Percentiles rank a stretch among this genome's conserved stretches.
Evolutionary conservation across 805 yeast genomes (phyloP).

Genomic region (Spathaspora girioi): DNA sequence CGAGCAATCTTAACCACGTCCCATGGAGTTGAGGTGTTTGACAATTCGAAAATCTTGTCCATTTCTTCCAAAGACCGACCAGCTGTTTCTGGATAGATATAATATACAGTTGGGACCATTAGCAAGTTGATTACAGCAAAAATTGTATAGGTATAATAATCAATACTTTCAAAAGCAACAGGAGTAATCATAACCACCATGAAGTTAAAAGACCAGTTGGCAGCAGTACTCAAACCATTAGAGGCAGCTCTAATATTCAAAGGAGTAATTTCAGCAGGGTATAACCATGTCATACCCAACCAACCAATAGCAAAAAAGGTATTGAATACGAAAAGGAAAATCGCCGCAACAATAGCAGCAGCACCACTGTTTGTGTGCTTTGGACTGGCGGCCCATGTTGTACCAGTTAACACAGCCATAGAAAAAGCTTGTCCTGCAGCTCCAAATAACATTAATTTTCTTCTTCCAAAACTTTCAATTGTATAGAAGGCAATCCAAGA

Average conservation of each 20-base stretch:
- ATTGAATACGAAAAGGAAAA: constrained; percentile 43
- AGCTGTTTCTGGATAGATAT: constrained; percentile 45
- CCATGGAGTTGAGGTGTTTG: constrained; percentile 5
- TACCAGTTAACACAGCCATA: constrained; percentile 36
- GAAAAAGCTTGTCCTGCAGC: constrained; percentile 35
- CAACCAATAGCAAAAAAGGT: constrained; percentile 42
- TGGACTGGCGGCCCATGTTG: constrained; percentile 23
- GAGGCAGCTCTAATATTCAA: constrained; percentile 45
- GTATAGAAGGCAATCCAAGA: constrained; percentile 44
- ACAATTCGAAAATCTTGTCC: constrained; percentile 32
- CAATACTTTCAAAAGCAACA: constrained; percentile 32
- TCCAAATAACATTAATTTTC: constrained; percentile 43
- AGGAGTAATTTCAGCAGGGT: constrained; percentile 46
- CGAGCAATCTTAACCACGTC: constrained; percentile 3
- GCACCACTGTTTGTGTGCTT: constrained; percentile 22
- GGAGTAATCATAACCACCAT: constrained; percentile 48
- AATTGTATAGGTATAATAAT: constrained; percentile 42
- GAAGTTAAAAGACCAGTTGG: constrained; percentile 43
- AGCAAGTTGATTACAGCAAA: constrained; percentile 36
- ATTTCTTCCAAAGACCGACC: constrained; percentile 45
- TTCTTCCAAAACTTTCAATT: constrained; percentile 42
- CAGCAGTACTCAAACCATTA: constrained; percentile 41
- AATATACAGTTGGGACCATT: constrained; percentile 38
- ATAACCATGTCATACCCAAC: constrained; percentile 45
- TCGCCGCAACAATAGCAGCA: constrained; percentile 23